Base-by-base conservation (phyloP, 305 asterid species). In the Fraxinus angustifolia region DNA sequence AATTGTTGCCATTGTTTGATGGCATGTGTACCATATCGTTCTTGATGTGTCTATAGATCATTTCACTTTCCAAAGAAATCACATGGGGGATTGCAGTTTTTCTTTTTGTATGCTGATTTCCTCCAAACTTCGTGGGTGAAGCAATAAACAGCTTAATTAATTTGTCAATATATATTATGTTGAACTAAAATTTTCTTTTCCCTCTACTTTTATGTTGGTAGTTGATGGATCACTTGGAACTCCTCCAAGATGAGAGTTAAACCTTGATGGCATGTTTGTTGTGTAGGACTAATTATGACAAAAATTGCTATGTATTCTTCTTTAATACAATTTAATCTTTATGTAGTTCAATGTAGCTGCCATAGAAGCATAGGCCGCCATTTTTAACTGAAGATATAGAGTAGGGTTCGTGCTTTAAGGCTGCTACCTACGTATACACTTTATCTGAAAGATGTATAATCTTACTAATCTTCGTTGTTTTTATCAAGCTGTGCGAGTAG, bases 21-120 rank as follows among this genome's bases (percentile, higher is more conserved):
- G 83, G 84, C 82, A 12, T 14, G 84, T 83, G 87, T 86, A 83
- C 72, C 34, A 81, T 83, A 83, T 70, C 40, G 31, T 68, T 31
- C 26, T 68, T 31, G 14, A 70, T 3, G 50, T 34, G 45, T 33
- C 70, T 21, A 7, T 72, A 33, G 14, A 34, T 6, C 17, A 8
- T 35, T 33, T 72, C 48, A 34, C 16, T 72, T 72, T 72, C 76
- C 10, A 34, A 48, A 34, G 76, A 34, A 72, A 34, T 72, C 48
- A 6, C 45, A 16, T 5, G 76, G 76, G 28, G 76, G 76, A 34
- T 34, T 72, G 14, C 48, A 72, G 75, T 70, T 70, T 70, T 70
- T 70, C 42, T 14, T 16, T 70, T 70, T 70, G 75, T 70, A 30
- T 70, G 42, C 75, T 70, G 75, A 19, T 30, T 70, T 70, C 75